A percentile compares a stretch with the other conserved stretches of the same genome.
Evolutionary conservation across 2,329 filamentous ascomycete species (phyloP).

Genomic region (Cladosporium austrohemisphaericum): DNA sequence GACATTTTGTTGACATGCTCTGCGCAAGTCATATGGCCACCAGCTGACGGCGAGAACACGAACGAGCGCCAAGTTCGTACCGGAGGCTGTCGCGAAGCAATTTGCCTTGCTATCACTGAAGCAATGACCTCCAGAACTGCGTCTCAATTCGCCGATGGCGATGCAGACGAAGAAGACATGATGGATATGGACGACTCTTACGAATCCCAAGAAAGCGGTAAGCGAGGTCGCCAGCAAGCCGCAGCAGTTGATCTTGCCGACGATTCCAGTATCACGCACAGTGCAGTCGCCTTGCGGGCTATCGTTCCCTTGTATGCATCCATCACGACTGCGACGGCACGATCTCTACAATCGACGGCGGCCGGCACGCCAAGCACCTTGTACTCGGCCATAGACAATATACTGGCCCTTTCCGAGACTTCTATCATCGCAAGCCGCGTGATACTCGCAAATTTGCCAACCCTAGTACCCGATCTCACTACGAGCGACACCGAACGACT

Average conservation of each 20-base stretch:
- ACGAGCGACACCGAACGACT: conserved; percentile 40
- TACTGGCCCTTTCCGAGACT: conserved; percentile 23
- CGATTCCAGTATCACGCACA: conserved; percentile 30
- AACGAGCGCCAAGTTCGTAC: neutral
- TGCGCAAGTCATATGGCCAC: conserved; percentile 9
- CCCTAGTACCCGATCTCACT: conserved; percentile 25
- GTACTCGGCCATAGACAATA: conserved; percentile 21
- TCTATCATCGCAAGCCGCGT: conserved; percentile 25
- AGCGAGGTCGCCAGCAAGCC: conserved; percentile 35
- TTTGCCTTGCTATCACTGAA: conserved; percentile 21
- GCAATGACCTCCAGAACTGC: conserved; percentile 7
- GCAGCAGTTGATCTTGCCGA: conserved; percentile 45
- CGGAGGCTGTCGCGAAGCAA: conserved; percentile 14
- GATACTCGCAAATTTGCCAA: conserved; percentile 23
- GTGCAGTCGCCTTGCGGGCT: conserved; percentile 20
- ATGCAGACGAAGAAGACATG: conserved; percentile 33
- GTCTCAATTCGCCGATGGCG: conserved; percentile 45
- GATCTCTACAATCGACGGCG: neutral
- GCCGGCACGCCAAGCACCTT: conserved; percentile 12
- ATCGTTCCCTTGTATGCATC: conserved; percentile 25
- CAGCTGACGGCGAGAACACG: neutral
- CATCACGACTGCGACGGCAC: neutral
- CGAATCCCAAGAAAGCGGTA: conserved; percentile 57
- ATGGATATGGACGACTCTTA: conserved; percentile 68
- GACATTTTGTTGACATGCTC: conserved; percentile 28